Conservation (phyloP, 2,329 filamentous ascomycete species). For the Nannizziopsis arthrosporioides region DNA sequence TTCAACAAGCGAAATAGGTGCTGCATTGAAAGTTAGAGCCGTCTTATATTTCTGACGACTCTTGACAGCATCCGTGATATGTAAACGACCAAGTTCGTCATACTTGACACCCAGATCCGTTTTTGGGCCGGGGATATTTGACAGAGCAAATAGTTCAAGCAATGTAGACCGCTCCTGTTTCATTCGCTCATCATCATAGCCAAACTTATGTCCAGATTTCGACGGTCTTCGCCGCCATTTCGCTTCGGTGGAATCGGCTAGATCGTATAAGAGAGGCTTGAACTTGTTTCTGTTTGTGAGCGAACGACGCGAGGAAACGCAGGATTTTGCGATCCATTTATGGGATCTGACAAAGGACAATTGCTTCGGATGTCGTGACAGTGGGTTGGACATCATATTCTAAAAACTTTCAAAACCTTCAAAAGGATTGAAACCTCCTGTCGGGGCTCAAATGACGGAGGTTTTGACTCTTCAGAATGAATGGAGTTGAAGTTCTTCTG, state of each 20-base stretch:
- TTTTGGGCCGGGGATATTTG: conserved; percentile 14
- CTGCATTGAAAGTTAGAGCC: conserved; percentile 15
- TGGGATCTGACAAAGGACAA: not conserved
- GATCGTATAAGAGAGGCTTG: not conserved
- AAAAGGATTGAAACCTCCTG: too few species aligned
- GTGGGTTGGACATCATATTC: not conserved
- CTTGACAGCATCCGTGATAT: conserved; percentile 11
- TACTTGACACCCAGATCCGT: conserved; percentile 12
- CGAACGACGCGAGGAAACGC: not conserved
- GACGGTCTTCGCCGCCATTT: not conserved
- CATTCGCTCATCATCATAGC: conserved; percentile 10
- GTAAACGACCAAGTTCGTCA: conserved; percentile 11
- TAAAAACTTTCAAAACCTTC: not conserved
- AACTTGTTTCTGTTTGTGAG: not conserved
- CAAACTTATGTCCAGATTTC: conserved; percentile 13
- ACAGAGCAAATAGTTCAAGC: conserved; percentile 16
- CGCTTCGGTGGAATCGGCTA: not conserved
- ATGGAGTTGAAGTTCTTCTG: too few species aligned
- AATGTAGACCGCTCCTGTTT: conserved; percentile 6
- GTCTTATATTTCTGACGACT: conserved; percentile 16
- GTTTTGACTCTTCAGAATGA: too few species aligned
- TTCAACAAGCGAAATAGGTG: conserved; percentile 15
- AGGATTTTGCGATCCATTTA: not conserved
- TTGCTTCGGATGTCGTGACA: not conserved
- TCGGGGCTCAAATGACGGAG: too few species aligned